Evolutionary conservation across 352 stramenopile species (phyloP), one percentile per base, ranked within the genome.

Genomic region (Phytophthora hybrid): DNA sequence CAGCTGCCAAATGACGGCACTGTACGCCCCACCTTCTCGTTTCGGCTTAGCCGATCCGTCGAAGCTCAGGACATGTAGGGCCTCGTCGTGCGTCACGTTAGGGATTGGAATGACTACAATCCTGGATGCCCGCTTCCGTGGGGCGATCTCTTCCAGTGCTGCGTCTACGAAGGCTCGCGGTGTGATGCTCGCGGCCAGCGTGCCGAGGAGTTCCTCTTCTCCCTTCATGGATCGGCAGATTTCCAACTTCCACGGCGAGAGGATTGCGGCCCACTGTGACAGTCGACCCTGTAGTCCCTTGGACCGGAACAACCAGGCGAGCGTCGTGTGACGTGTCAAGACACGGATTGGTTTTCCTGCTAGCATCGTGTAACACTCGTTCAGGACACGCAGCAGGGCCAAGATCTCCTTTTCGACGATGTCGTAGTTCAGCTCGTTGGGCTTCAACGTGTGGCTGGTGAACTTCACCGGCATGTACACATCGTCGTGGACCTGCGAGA

Each of bases 401-500:
- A 39, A 39, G 0, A 39, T 39, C 32, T 39, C 32, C 32, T 39
- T 39, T 39, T 39, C 32, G 32, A 39, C 32, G 32, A 39, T 39
- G 8, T 39, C 32, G 32, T 39, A 39, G 32, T 39, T 39, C 32
- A 39, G 8, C 32, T 39, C 32, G 6, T 39, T 39, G 32, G 32
- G 32, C 34, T 41, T 41, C 34, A 41, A 2, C 34, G 9, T 16
- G 1, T 9, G 34, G 2, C 34, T 41, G 34, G 8, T 41, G 34
- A 41, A 41, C 34, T 41, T 41, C 10, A 41, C 34, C 3, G 34
- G 34, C 9, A 57, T 10, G 16, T 51, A 66, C 9, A 63, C 23
- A 1, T 55, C 67, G 5, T 71, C 67, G n/a, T 79, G 59, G n/a
- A 60, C 44, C 41, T 70, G 66, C 19, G 57, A 26, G 0, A 79